A percentile compares a stretch with the other conserved stretches of the same genome.
Evolutionary conservation across 1,284 basidiomycete genomes (phyloP).

Genomic region (Thelephora terrestris): DNA sequence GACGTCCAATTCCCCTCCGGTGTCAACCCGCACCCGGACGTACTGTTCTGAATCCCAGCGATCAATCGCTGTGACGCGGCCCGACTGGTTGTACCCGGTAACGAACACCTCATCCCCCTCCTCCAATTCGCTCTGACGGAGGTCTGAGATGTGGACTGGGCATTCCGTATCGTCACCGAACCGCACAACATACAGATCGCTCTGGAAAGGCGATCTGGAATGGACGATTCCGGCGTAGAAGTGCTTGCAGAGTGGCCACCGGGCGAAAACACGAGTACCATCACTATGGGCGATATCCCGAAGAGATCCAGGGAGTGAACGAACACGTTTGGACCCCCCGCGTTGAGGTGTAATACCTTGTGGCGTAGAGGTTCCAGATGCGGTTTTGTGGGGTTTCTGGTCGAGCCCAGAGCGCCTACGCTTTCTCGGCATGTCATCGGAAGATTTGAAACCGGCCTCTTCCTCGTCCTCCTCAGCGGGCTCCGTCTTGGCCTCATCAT

Average conservation of each 20-base stretch:
- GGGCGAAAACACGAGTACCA: constrained; percentile 49
- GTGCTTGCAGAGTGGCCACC: constrained; percentile 49
- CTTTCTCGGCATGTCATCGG: constrained; percentile 26
- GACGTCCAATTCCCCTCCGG: constrained; percentile 17
- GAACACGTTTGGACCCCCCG: neutral
- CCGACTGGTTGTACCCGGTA: constrained; percentile 20
- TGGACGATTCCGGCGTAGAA: constrained; percentile 54
- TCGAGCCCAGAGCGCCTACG: constrained; percentile 32
- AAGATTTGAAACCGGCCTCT: constrained; percentile 16
- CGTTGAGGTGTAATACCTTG: neutral
- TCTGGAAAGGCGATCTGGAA: constrained; percentile 16
- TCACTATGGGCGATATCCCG: constrained; percentile 9
- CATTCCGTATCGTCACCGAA: constrained; percentile 52
- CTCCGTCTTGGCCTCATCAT: constrained; percentile 31
- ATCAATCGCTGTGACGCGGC: constrained; percentile 21
- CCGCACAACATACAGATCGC: constrained; percentile 32
- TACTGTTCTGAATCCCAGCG: neutral
- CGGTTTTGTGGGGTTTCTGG: constrained; percentile 3
- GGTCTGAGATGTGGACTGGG: constrained; percentile 36
- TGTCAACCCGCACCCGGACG: constrained; percentile 27
- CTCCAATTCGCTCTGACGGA: constrained; percentile 41
- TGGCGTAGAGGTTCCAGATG: constrained; percentile 8
- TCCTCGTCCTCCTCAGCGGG: constrained; percentile 34
- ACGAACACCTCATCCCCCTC: constrained; percentile 47
- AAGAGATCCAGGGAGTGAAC: neutral